Evolutionary conservation across 73 alveolate species (phyloP), one percentile per base, ranked within the genome.

Genomic region (Paramecium sonneborni): DNA sequence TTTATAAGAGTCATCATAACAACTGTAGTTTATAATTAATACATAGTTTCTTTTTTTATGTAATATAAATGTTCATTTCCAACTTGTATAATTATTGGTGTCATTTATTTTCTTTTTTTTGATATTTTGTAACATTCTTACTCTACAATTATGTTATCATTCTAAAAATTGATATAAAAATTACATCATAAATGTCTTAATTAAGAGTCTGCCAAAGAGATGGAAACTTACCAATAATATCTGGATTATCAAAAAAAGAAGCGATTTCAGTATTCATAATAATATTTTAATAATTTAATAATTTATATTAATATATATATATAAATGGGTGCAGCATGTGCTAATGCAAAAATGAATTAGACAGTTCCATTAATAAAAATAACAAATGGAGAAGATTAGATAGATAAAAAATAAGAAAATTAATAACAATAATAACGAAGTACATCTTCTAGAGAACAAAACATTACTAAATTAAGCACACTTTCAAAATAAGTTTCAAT

Each of bases 311-410:
- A 52, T 52, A 52, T 52, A 15, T 52, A 52, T 52, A 52, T 46
- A 52, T 52, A 52, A n/a, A 79, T 79, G 90, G 76, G 90, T 21
- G 44, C 90, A 41, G 90, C 76, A 12, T 79, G 90, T 79, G 76
- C 90, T 20, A 79, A 79, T 79, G 90, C 76, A 15, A 79, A 76
- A 79, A 24, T 24, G 15, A 34, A 21, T 43, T 79, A 79, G 43
- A 44, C 69, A 41, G 76, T 79, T 21, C 76, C 90, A 23, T 14
- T 30, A 15, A 79, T 79, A 8, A 79, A 79, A 39, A 34, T 79
- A 12, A 30, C 24, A 5, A 32, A 52, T 52, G 68, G 44, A 32
- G 84, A 62, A 32, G 48, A 62, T 62, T 24, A 26, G 34, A 7
- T 8, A 3, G 21, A 62, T 23, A 62, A 62, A 32, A 32, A 62